Base-by-base conservation (phyloP, 768 basidiomycete species). In the Tulasnella sp. region DNA sequence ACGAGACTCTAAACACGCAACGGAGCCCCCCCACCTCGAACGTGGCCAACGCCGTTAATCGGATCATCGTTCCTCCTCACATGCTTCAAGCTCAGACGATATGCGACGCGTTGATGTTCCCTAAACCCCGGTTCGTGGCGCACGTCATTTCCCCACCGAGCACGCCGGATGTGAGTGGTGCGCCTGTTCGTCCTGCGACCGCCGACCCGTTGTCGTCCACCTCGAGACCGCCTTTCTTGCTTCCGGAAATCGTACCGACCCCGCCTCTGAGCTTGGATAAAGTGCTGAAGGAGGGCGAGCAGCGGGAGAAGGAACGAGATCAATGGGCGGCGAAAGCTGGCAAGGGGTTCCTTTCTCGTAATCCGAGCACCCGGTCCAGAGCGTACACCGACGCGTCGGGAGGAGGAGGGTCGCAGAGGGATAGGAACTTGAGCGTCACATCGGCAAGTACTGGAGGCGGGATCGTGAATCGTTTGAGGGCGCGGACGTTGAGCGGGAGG, bases 41-140 rank as follows among this genome's bases (percentile, higher is more conserved):
- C 16, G 22, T 29, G 32, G 22, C 52, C 7, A 22, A 19, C n/a
- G 32, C 52, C 11, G 52, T 14, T 14, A 59, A 29, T 11, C 52
- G 52, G 32, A 7, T 59, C n/a, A n/a, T n/a, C 52, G 26, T 29
- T 14, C 44, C n/a, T 6, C 22, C 52, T 26, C 52, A 72, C 3
- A 19, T 71, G 29, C 29, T 72, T 35, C 69, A 62, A 52, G 71
- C 71, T 9, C 71, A 72, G 29, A 72, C 71, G 22, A 72, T 72
- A 12, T 72, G 71, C 64, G 71, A 72, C 41, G 71, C 71, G 37
- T 39, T 72, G 62, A 72, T 72, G 71, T 72, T 72, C 64, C 71
- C 71, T 26, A 63, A 66, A 66, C 71, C 71, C 14, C 37, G 71
- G 34, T 72, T 72, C 64, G 62, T 72, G 0, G 71, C 71, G 12